Conservation (phyloP, 345 rosid genomes). For the Lenwebbia sp. region DNA sequence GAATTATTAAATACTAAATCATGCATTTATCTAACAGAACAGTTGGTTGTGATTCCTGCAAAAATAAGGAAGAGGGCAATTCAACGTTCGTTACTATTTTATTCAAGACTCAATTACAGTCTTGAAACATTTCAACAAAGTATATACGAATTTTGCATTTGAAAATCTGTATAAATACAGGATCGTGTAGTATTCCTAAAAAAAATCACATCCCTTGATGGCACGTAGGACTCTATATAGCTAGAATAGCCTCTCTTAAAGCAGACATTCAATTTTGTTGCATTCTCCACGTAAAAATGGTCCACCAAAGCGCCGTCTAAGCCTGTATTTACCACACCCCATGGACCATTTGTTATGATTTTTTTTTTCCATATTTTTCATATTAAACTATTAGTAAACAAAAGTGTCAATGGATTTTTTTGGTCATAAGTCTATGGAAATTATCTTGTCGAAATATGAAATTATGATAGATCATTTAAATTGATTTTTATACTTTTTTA, state of each 20-base stretch:
- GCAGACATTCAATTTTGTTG: not conserved
- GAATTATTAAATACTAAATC: too few species aligned
- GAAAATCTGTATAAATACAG: not conserved
- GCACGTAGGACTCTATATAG: not conserved
- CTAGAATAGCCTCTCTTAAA: not conserved
- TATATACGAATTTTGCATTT: not conserved
- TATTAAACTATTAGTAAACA: not conserved
- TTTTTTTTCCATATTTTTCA: not conserved
- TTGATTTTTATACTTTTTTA: not conserved
- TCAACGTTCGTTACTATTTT: not conserved
- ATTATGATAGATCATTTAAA: too few species aligned
- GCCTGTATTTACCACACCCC: not conserved
- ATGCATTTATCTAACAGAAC: too few species aligned
- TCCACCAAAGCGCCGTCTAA: not conserved
- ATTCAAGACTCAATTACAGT: not conserved
- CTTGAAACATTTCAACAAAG: not conserved
- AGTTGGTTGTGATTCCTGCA: not conserved
- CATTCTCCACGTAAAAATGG: not conserved
- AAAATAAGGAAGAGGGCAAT: not conserved
- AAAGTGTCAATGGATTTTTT: not conserved
- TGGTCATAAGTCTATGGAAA: not conserved
- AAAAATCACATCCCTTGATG: not conserved
- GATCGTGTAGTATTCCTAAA: not conserved
- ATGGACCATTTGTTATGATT: not conserved
- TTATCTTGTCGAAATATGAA: not conserved